Evolutionary conservation across 1,284 basidiomycete genomes (phyloP).

Genomic region (Cryptococcus wingfieldii): DNA sequence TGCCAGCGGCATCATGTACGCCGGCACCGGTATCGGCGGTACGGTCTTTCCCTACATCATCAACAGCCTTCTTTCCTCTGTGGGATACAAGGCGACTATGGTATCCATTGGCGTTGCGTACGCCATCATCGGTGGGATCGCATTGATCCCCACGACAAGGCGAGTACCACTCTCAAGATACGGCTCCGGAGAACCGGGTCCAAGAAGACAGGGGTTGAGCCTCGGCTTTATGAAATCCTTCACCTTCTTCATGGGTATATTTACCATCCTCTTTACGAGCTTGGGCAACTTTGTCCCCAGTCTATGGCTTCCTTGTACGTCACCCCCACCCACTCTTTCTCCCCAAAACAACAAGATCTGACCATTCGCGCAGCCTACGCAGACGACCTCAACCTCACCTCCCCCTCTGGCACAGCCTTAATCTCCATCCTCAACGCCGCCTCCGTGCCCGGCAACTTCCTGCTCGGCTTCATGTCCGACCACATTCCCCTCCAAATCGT

Average conservation of each 20-base stretch:
- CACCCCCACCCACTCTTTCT: not conserved
- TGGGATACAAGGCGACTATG: slow-evolving; percentile 47
- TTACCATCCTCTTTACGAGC: slow-evolving; percentile 38
- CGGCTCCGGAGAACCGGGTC: not conserved
- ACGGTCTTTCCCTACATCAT: slow-evolving; percentile 45
- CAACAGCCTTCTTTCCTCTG: slow-evolving; percentile 32
- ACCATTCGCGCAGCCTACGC: slow-evolving; percentile 33
- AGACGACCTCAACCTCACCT: slow-evolving; percentile 29
- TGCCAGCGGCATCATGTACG: slow-evolving; percentile 45
- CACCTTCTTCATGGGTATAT: slow-evolving; percentile 33
- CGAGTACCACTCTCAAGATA: slow-evolving; percentile 37
- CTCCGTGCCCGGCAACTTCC: slow-evolving; percentile 40
- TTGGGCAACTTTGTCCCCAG: slow-evolving; percentile 47
- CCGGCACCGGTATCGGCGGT: slow-evolving; percentile 45
- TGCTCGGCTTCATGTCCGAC: slow-evolving; percentile 44
- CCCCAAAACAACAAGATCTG: not conserved
- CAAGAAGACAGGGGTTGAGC: slow-evolving; percentile 16
- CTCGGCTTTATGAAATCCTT: slow-evolving; percentile 26
- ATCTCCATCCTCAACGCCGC: slow-evolving; percentile 48
- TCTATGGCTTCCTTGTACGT: slow-evolving; percentile 45
- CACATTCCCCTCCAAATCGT: slow-evolving; percentile 30
- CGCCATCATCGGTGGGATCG: slow-evolving; percentile 24
- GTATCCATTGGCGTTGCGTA: slow-evolving; percentile 40
- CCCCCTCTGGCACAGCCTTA: slow-evolving; percentile 40
- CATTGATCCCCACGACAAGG: slow-evolving; percentile 40